Base-by-base conservation (phyloP, 116 monocot genomes). In the Phalaenopsis hybrid region DNA sequence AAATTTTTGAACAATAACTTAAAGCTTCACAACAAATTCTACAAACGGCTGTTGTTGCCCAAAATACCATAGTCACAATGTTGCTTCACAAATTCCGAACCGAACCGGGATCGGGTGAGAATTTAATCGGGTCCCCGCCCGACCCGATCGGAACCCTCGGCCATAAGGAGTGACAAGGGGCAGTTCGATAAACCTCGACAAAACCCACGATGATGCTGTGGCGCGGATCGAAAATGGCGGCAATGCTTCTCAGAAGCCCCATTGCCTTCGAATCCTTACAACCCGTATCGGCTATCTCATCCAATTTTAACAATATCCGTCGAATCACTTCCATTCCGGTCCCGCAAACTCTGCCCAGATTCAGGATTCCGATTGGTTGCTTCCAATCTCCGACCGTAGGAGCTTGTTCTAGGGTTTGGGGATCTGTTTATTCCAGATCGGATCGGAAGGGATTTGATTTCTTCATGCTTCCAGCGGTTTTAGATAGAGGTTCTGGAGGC, bases 401-500 rank as follows among this genome's bases (percentile, higher is more conserved):
- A 45, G 2, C 43, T 43, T 45, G 8, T 46, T 75, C 45, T n/a
- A 75, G 44, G 75, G 41, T 43, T 43, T 17, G 8, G 41, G 41
- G 58, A 57, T 51, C 46, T 68, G 45, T 37, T 31, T 41, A n/a
- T 12, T 69, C 57, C 18, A 80, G 86, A 72, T 83, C 57, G 18
- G 82, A 28, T 44, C 50, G 18, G 2, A 21, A 33, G 63, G 79
- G 76, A 69, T 63, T 77, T 16, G 46, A 44, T 34, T 28, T 77
- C 9, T 4, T 41, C n/a, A 6, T 43, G 80, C 7, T 65, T 80
- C 25, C 77, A 78, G 88, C 85, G 16, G 49, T 65, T 23, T 77
- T 78, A 9, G 85, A 68, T 44, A 86, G 88, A n/a, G 85, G 82
- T 5, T 57, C 57, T 33, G 85, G 83, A 13, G 82, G 81, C 8